phyloP scores from a whole-genome alignment of 768 basidiomycete species.

The Hirschioporus abietinus region DNA sequence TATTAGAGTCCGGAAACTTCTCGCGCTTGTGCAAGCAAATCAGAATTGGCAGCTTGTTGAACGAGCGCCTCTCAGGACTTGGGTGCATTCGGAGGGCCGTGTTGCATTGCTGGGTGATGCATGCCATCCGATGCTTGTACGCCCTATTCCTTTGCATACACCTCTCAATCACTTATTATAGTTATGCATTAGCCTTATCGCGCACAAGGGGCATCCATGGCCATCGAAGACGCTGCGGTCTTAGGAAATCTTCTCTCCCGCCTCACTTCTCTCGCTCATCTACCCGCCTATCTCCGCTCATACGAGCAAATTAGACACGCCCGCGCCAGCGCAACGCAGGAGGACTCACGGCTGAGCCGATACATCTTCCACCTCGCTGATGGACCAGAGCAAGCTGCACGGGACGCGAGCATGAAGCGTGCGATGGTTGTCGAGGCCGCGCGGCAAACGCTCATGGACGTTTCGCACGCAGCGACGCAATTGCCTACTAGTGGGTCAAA shows the following conservation, averaged over 20 bases:
- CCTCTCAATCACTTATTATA: background rate
- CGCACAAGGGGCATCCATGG: conserved; percentile 26
- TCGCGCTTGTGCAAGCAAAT: conserved; percentile 18
- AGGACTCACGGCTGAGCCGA: conserved; percentile 20
- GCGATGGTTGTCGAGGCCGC: conserved; percentile 17
- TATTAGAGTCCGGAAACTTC: conserved; percentile 17
- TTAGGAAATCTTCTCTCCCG: conserved; percentile 25
- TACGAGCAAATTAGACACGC: conserved; percentile 21
- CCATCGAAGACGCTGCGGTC: conserved; percentile 26
- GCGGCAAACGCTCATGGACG: background rate
- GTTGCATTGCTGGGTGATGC: conserved; percentile 23
- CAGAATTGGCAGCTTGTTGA: conserved; percentile 23
- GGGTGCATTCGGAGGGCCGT: conserved; percentile 19
- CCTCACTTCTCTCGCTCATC: conserved; percentile 17
- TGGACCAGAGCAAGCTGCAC: conserved; percentile 20
- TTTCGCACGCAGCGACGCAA: background rate
- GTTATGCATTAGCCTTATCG: conserved; percentile 19
- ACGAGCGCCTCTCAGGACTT: conserved; percentile 19
- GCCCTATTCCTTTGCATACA: background rate
- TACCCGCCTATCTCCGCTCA: conserved; percentile 21
- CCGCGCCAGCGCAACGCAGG: conserved; percentile 21
- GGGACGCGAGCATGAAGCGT: conserved; percentile 20
- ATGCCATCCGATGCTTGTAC: conserved; percentile 24
- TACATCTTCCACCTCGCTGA: conserved; percentile 23
- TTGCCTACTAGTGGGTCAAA: no score